Evolutionary conservation across 2,329 filamentous ascomycete species (phyloP), one percentile per base, ranked within the genome.

Genomic region (Lizonia empirigonia): DNA sequence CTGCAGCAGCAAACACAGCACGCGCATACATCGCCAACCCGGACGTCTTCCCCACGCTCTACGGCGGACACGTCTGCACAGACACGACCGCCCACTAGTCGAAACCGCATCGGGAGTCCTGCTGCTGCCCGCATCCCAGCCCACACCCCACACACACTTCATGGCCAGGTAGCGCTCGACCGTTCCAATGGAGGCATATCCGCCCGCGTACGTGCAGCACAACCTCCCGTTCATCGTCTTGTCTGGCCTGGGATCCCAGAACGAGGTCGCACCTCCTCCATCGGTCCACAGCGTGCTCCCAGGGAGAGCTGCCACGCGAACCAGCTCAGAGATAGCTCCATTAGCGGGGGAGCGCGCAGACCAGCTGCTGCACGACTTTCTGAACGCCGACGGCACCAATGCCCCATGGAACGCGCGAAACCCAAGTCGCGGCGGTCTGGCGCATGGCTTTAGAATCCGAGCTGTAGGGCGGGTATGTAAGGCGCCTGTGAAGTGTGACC

Each of bases 201-300:
- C 89, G 46, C 72, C 77, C 51, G 88, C 87, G 74, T 96, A 92
- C 77, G 80, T 96, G 72, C 85, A 87, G 71, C 91, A 94, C 76
- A 95, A 94, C 75, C 82, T 95, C 64, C 93, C 93, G 27, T 82
- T 96, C 50, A 77, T 97, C 55, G 79, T 95, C 37, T 82, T 96
- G 26, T 91, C 91, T 29, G 94, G 93, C 10, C 81, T 97, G 26
- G 76, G 73, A 16, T 60, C 62, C 8, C 50, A 41, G 15, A 59
- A 60, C 19, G 70, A 72, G 49, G 60, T 59, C 33, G 56, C 66
- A 19, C 59, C 72, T 77, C 37, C 78, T 81, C 59, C 76, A 76
- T 37, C 79, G 79, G 44, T 78, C 3, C 62, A 71, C 7, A 27
- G 67, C 53, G 65, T 71, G 41, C 58, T 73, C 8, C 68, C 69